Percentiles rank a stretch among this genome's conserved stretches.
Evolutionary conservation across 179 eudicot species (phyloP).

Genomic region (Pouteria campechiana): DNA sequence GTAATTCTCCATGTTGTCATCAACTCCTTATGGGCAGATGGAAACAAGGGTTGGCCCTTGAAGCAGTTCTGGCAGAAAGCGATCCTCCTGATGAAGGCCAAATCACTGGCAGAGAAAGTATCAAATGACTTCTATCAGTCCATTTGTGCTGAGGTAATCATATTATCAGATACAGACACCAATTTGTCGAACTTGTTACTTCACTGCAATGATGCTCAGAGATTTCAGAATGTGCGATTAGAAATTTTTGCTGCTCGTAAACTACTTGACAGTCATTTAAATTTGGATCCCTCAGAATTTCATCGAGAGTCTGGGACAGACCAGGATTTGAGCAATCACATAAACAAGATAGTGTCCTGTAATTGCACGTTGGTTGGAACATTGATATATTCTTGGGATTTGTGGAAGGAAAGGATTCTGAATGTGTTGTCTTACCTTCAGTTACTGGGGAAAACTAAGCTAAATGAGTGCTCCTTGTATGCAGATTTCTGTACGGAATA

Average conservation of each 20-base stretch:
- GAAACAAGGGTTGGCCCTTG: conserved; percentile 12
- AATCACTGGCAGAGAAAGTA: not conserved
- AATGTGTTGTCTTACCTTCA: conserved; percentile 1
- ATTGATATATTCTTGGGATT: conserved; percentile 10
- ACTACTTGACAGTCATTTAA: conserved; percentile 10
- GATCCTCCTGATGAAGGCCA: conserved; percentile 7
- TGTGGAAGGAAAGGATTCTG: conserved; percentile 10
- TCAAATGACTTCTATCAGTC: not conserved
- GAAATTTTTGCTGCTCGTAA: conserved; percentile 6
- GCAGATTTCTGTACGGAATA: conserved; percentile 9
- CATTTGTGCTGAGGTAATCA: not conserved
- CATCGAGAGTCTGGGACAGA: not conserved
- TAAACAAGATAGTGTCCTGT: not conserved
- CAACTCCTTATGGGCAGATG: conserved; percentile 4
- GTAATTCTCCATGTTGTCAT: conserved; percentile 6
- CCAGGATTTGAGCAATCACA: not conserved
- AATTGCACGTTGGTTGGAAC: conserved; percentile 4
- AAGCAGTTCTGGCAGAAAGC: conserved; percentile 7
- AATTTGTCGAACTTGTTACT: conserved; percentile 4
- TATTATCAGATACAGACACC: not conserved
- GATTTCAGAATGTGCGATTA: not conserved
- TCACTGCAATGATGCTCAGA: not conserved
- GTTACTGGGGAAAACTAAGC: not conserved
- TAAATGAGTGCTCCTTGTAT: not conserved
- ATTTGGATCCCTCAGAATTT: not conserved